phyloP scores from a whole-genome alignment of 805 yeast species.

The Lachancea waltii region DNA sequence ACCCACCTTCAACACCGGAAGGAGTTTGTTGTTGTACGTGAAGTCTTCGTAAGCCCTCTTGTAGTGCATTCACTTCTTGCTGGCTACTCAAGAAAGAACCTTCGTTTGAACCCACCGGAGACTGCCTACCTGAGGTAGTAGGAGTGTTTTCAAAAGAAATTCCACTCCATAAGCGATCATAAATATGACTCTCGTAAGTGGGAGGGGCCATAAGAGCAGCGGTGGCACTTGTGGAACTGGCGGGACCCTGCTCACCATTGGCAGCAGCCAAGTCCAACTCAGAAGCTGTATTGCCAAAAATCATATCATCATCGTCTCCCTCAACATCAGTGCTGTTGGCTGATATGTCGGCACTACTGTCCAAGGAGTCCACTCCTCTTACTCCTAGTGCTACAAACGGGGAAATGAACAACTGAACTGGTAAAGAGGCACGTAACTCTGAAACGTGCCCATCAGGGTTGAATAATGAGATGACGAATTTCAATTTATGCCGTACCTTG shows the following conservation, averaged over 20 bases:
- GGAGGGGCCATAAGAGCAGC: slow-evolving; percentile 68
- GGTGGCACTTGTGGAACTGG: slow-evolving; percentile 13
- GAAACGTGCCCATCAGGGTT: slow-evolving; percentile 93
- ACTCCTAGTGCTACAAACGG: slow-evolving; percentile 69
- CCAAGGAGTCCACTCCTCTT: slow-evolving; percentile 12
- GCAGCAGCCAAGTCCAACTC: slow-evolving; percentile 23
- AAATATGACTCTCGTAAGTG: slow-evolving; percentile 70
- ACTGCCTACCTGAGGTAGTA: slow-evolving; percentile 26
- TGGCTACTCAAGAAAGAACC: slow-evolving; percentile 20
- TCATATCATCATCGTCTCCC: slow-evolving; percentile 32
- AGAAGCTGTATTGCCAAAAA: slow-evolving; percentile 35
- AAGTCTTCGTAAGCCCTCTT: slow-evolving; percentile 14
- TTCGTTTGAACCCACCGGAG: slow-evolving; percentile 24
- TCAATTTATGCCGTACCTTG: slow-evolving; percentile 83
- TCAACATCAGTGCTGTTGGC: slow-evolving; percentile 17
- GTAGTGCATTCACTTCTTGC: slow-evolving; percentile 33
- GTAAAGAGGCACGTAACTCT: slow-evolving; percentile 85
- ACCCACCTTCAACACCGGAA: slow-evolving; percentile 2
- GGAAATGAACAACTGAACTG: slow-evolving; percentile 65
- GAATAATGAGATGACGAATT: slow-evolving; percentile 67
- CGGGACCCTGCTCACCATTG: slow-evolving; percentile 1
- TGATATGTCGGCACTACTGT: slow-evolving; percentile 12
- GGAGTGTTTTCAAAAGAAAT: slow-evolving; percentile 34
- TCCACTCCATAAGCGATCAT: slow-evolving; percentile 73
- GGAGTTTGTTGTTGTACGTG: slow-evolving; percentile 15